Base-by-base conservation (phyloP, 2,329 filamentous ascomycete species). In the Alternaria infectoria region DNA sequence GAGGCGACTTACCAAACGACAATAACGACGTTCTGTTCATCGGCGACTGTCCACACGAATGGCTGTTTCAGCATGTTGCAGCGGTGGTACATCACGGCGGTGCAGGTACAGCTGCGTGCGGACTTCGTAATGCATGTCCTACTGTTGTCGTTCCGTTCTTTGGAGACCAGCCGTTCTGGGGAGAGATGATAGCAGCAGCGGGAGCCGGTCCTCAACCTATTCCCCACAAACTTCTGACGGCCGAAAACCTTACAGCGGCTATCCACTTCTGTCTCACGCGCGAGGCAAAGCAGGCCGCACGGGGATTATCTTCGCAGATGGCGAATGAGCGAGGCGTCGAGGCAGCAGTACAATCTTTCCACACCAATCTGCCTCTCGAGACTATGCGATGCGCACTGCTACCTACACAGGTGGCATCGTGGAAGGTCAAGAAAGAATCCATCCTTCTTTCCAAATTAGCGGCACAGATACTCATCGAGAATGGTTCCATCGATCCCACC, bases 81-180 rank as follows among this genome's bases (percentile, higher is more conserved):
- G 89, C 88, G 44, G 92, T 96, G 1, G 90, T 94, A 5, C 93
- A 96, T 73, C 93, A 96, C 65, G 93, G 93, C 15, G 93, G 93
- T 59, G 93, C 93, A 4, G 93, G 93, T n/a, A 96, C 93, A 2
- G 93, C 92, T 1, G 92, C 93, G 0, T 91, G 92, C 0, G 93
- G 93, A 8, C 90, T 96, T 62, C 86, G 89, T 17, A 87, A 89
- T 3, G 92, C 91, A 19, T 89, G 89, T 50, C 92, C 93, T 1
- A 96, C 92, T 0, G 86, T 93, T 3, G 85, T 96, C 2, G 88
- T 96, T 0, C 93, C 93, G 0, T 96, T 96, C 81, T 96, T 78
- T 54, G 73, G 76, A 19, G 75, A 75, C 51, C 77, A 79, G 50
- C 77, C 74, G 6, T 77, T 77, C 58, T 78, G 76, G 76, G 76